Evolutionary conservation across 768 basidiomycete genomes (phyloP), one percentile per base, ranked within the genome.

Genomic region (Tulasnella sp.): DNA sequence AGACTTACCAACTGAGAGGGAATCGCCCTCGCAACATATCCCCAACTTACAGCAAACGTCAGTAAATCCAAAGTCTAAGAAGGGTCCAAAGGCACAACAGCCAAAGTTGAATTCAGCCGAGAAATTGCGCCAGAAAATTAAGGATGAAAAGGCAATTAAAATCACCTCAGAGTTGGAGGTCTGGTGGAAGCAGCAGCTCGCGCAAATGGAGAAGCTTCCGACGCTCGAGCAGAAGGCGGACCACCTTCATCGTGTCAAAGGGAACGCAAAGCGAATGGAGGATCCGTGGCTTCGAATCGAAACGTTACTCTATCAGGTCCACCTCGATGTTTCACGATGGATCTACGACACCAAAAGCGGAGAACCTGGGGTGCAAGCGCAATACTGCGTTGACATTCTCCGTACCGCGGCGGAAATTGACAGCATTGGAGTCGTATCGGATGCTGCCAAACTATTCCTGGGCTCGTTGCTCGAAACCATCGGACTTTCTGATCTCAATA

Each of bases 171-270:
- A 86, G 10, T 87, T 88, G 12, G 83, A 84, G 44, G 78, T 81
- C 12, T 93, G 92, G 91, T 89, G 91, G 88, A 83, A 85, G 34
- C 86, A 86, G 38, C 87, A 89, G 52, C 85, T 92, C 27, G 84
- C 84, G 14, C 83, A 84, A 6, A 82, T 89, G 81, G 82, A 83
- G 31, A 85, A 83, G 42, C 80, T 88, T 36, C 10, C 62, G 27
- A 14, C 76, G 85, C 0, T 81, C 84, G n/a, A 52, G 84, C 21
- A 82, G 86, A 34, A 87, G 86, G 78, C 79, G 86, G 31, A 81
- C 84, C 24, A 82, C 82, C 1, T 74, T 90, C 44, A 84, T 86
- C 5, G 83, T 83, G 27, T 68, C 62, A 31, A 16, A 2, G 81
- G 91, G 71, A 84, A 89, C 56, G 91, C 88, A 84, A 86, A 85